Evolutionary conservation across 768 basidiomycete species (phyloP).

Genomic region (Podaxis rugospora): DNA sequence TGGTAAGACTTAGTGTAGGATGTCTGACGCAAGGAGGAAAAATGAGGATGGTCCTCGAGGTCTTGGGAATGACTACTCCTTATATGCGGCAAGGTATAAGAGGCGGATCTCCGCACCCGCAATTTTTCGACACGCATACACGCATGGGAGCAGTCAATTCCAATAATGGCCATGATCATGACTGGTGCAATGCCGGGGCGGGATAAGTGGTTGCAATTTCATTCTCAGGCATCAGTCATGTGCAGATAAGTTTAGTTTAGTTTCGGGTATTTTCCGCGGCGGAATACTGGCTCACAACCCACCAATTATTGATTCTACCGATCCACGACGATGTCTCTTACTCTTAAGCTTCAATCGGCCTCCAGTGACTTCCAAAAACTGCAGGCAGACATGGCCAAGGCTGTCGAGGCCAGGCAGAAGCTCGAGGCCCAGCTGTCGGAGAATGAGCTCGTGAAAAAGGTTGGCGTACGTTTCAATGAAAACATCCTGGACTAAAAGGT

Average conservation of each 20-base stretch:
- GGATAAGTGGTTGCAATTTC: neutral
- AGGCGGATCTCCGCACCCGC: neutral
- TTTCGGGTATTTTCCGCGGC: neutral
- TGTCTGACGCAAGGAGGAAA: neutral
- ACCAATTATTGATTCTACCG: neutral
- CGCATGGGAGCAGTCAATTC: neutral
- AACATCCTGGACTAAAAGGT: constrained; percentile 4
- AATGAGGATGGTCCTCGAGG: neutral
- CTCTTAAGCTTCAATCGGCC: constrained; percentile 58
- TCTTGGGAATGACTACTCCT: neutral
- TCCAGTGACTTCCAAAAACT: constrained; percentile 79
- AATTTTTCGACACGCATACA: neutral
- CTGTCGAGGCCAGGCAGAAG: constrained; percentile 77
- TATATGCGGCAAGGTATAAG: neutral
- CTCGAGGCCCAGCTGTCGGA: constrained; percentile 90
- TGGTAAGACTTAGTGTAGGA: constrained; percentile 12
- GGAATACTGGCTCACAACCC: neutral
- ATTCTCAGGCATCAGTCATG: neutral
- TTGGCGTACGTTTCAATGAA: constrained; percentile 19
- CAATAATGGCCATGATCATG: neutral
- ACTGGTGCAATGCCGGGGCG: neutral
- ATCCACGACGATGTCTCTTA: constrained; percentile 43
- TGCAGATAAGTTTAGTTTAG: constrained; percentile 5
- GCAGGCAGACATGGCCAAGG: constrained; percentile 65
- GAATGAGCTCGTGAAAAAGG: constrained; percentile 91